Evolutionary conservation across 768 basidiomycete genomes (phyloP), one percentile per base, ranked within the genome.

Genomic region (Lentinus brumalis): DNA sequence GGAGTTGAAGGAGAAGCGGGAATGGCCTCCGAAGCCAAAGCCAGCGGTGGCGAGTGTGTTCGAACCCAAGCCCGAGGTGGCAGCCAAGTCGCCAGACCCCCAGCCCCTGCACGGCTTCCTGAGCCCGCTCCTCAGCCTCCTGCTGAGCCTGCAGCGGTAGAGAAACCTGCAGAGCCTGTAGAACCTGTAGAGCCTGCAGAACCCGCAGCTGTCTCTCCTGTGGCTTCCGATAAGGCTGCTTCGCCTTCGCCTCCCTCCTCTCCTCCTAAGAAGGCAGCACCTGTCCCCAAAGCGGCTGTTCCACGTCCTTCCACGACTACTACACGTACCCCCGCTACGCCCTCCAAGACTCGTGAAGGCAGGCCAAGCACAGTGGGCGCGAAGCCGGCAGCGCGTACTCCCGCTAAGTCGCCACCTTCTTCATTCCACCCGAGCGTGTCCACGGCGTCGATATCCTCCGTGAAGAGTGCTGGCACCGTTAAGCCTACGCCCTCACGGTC

Each of bases 1-100:
- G 67, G 89, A 91, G 67, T 69, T 75, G 41, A 88, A 84, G 74
- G 89, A 88, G 72, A 85, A 82, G 69, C 82, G 84, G 46, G 92
- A 92, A 79, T 91, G 89, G 89, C 89, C 91, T 7, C 91, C 76
- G 2, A 67, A 59, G 57, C 63, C 65, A 11, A 69, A 68, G 60
- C 40, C 53, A 9, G 40, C 40, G 16, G 56, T 45, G 14, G 41
- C 60, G 29, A 50, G 40, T 14, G 29, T 39, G 11, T 46, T 58
- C 15, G 55, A 54, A 15, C n/a, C 53, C 35, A 53, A 60, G 47
- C 15, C n/a, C 9, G 50, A 52, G 31, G 51, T 45, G 38, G 15
- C 44, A 14, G 31, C 57, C 30, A 65, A 58, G 47, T 64, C 63
- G 10, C 63, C 59, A 39, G 59, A 60, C 56, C 59, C n/a, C 41